Base-by-base conservation (phyloP, 192 early-diverging fungal genomes). In the Gryganskiella cystojenkinii region DNA sequence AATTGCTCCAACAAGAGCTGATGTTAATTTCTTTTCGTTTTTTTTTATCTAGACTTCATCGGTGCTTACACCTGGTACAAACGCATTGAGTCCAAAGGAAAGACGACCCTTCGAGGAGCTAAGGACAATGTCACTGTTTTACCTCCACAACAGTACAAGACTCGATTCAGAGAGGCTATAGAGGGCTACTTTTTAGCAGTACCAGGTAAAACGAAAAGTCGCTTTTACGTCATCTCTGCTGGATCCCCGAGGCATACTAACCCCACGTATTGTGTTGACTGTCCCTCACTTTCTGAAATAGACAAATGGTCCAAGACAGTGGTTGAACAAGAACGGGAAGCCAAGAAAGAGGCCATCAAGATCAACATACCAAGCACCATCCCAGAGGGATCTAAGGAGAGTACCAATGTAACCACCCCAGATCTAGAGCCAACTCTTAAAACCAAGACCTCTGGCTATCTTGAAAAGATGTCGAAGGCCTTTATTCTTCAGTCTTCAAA, bases 21-120 rank as follows among this genome's bases (percentile, higher is more conserved):
- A 37, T 20, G 33, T 54, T 22, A 64, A 33, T 40, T 56, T 25
- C 65, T 33, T 37, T 2, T 57, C 25, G 10, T 33, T 63, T 9
- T 70, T 9, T 25, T 69, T 25, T 1, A 30, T 17, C 17, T 65
- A 88, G 97, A 99, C 80, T 99, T 94, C 80, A 97, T 98, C 81
- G 90, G 96, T 28, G 93, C 95, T 4, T 99, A 94, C 61, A 99
- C 96, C 0, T 99, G 95, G 94, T 96, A 96, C 82, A 99, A 99
- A 83, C 92, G 94, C 70, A 86, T 99, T 19, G 97, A 99, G 81
- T 89, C 83, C 46, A 85, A 79, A 42, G 86, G 87, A 34, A 93
- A 93, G 75, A 84, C 85, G 8, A 87, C 90, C 8, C 70, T 93
- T 14, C 74, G 83, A 20, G 92, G 92, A 7, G 88, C 91, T 33